Conservation (phyloP, 1,284 basidiomycete genomes). For the Trichosporon asahii region DNA sequence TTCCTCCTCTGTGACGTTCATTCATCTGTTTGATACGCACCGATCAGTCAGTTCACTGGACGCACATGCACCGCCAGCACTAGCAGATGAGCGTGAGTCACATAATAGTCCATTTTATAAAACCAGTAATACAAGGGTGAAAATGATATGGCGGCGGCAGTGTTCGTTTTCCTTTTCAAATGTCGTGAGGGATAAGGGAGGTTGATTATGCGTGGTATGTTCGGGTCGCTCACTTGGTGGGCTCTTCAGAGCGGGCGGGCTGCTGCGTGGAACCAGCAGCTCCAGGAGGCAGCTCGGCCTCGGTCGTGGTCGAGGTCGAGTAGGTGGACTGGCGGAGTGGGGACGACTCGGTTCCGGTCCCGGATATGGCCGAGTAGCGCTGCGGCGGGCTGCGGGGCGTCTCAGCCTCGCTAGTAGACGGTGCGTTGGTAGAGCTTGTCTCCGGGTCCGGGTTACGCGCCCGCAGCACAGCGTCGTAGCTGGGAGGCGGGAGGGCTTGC, state of each 20-base stretch:
- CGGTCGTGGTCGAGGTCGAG: not conserved
- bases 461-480: not conserved
- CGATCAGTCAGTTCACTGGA: not conserved
- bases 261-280: not conserved
- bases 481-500: not conserved
- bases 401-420: not conserved
- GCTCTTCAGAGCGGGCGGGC: not conserved
- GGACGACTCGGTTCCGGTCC: not conserved
- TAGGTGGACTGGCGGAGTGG: not conserved
- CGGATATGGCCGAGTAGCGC: not conserved
- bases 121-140: conserved; percentile 2
- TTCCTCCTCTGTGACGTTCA: not conserved
- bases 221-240: not conserved
- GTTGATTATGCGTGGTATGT: not conserved
- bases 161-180: not conserved
- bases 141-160: not conserved
- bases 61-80: not conserved
- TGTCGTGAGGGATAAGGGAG: not conserved
- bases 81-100: not conserved
- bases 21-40: not conserved
- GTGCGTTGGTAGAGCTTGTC: not conserved
- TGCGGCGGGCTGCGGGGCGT: not conserved
- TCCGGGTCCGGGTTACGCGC: conserved; percentile 9
- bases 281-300: not conserved
- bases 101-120: conserved; percentile 5